Evolutionary conservation across 345 rosid genomes (phyloP).

Genomic region (Salix suchowensis): DNA sequence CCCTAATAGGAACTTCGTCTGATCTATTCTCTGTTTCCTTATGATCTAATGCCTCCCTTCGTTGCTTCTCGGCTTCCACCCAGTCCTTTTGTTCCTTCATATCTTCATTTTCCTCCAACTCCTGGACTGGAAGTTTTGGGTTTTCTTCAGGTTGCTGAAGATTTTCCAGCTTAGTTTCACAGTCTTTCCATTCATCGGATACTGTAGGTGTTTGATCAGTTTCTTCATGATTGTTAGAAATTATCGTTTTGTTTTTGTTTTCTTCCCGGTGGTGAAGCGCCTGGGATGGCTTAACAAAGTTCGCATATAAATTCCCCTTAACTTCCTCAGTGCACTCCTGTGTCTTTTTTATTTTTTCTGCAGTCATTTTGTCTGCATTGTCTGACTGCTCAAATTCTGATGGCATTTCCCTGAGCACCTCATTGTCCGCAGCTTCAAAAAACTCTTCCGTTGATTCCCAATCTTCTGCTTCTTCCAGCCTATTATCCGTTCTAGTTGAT

Average conservation of each 20-base stretch:
- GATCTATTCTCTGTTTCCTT: conserved; percentile 20
- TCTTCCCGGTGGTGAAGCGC: conserved; percentile 32
- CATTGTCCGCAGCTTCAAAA: conserved; percentile 8
- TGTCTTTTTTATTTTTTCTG: conserved; percentile 25
- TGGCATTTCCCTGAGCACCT: neutral
- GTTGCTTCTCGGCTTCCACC: conserved; percentile 14
- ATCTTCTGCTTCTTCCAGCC: conserved; percentile 30
- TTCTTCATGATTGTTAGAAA: conserved; percentile 22
- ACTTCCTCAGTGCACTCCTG: conserved; percentile 25
- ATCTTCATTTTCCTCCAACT: conserved; percentile 13
- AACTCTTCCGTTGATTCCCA: conserved; percentile 22
- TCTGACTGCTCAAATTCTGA: conserved; percentile 30
- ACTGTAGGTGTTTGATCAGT: conserved; percentile 7
- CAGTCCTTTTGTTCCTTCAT: conserved; percentile 4
- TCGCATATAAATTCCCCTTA: conserved; percentile 18
- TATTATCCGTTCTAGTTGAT: conserved; percentile 24
- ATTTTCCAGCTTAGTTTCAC: conserved; percentile 31
- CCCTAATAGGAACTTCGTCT: conserved; percentile 18
- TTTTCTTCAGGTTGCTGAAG: conserved; percentile 30
- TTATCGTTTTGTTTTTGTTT: conserved; percentile 23
- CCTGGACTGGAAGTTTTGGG: conserved; percentile 21
- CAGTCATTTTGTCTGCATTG: conserved; percentile 25
- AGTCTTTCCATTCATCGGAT: conserved; percentile 19
- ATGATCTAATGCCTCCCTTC: conserved; percentile 13
- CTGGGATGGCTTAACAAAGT: conserved; percentile 19